phyloP scores from a whole-genome alignment of 106 monocot species.

The Acorus gramineus region DNA sequence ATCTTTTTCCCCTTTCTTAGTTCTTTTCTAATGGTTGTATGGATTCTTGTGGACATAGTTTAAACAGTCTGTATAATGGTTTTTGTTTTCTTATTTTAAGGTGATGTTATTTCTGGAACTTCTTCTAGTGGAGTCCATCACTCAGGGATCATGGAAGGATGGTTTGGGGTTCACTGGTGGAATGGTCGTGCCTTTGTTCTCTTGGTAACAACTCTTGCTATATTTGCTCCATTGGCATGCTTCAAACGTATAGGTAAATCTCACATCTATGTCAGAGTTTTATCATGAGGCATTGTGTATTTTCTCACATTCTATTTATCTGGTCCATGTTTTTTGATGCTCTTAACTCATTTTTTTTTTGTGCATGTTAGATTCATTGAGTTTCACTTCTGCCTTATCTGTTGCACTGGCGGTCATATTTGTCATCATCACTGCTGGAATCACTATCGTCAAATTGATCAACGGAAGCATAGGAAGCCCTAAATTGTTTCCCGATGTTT shows the following conservation, averaged over 20 bases:
- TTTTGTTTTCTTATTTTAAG: conserved; percentile 12
- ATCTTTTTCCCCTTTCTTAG: too few species aligned
- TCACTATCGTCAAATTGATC: conserved; percentile 47
- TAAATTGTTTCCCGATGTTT: conserved; percentile 38
- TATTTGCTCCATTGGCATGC: conserved; percentile 54
- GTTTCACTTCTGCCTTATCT: conserved; percentile 61
- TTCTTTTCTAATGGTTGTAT: too few species aligned
- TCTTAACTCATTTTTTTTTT: background rate
- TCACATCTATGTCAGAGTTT: background rate
- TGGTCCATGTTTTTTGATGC: too few species aligned
- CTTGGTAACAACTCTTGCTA: conserved; percentile 35
- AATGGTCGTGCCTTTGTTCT: conserved; percentile 62
- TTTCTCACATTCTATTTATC: too few species aligned
- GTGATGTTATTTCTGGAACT: conserved; percentile 92
- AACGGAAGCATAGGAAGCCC: conserved; percentile 47
- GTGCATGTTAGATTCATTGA: conserved; percentile 50
- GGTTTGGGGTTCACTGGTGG: conserved; percentile 97
- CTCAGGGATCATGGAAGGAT: conserved; percentile 78
- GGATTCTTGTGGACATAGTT: too few species aligned
- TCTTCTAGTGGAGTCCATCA: conserved; percentile 60
- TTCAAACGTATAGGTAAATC: conserved; percentile 59
- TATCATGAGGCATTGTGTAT: background rate
- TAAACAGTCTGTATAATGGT: too few species aligned
- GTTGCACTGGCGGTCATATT: conserved; percentile 66
- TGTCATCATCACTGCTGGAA: conserved; percentile 59